Evolutionary conservation across 768 basidiomycete species (phyloP).

Genomic region (Termitomyces sp.): DNA sequence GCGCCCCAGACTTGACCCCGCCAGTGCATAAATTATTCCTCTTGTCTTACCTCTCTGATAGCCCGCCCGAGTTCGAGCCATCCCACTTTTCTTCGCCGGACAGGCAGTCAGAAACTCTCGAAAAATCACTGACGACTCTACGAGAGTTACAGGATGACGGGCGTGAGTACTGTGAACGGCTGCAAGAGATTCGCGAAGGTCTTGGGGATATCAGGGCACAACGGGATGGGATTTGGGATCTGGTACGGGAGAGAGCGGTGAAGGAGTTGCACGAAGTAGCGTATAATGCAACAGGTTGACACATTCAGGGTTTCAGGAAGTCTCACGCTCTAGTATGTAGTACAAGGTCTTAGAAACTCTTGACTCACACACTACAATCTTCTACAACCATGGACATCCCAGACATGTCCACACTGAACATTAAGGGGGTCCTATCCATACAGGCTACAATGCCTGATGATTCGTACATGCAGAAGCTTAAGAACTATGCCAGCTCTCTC

Average conservation of each 20-base stretch:
- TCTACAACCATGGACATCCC: slow-evolving; percentile 34
- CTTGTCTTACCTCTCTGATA: slow-evolving; percentile 43
- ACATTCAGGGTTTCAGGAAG: not conserved
- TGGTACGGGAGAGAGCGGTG: slow-evolving; percentile 70
- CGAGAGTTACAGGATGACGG: slow-evolving; percentile 85
- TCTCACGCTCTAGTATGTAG: slow-evolving; percentile 4
- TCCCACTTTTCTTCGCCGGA: slow-evolving; percentile 64
- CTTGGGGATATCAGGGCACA: slow-evolving; percentile 73
- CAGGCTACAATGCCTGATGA: slow-evolving; percentile 30
- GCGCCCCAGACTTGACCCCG: slow-evolving; percentile 66
- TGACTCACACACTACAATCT: slow-evolving; percentile 8
- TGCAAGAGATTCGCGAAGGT: slow-evolving; percentile 81
- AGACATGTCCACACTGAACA: slow-evolving; percentile 41
- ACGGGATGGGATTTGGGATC: slow-evolving; percentile 70
- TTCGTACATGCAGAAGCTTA: slow-evolving; percentile 54
- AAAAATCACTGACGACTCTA: slow-evolving; percentile 69
- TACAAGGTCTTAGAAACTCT: not conserved
- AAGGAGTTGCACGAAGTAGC: slow-evolving; percentile 72
- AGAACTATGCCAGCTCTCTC: slow-evolving; percentile 57
- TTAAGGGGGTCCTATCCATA: slow-evolving; percentile 29
- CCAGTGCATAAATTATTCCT: slow-evolving; percentile 67
- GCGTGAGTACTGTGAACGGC: slow-evolving; percentile 79
- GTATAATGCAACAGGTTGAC: slow-evolving; percentile 26
- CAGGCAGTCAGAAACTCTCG: slow-evolving; percentile 64
- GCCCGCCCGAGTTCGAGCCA: slow-evolving; percentile 41